Conservation (phyloP, 805 yeast genomes). For the Hanseniaspora guilliermondii region DNA sequence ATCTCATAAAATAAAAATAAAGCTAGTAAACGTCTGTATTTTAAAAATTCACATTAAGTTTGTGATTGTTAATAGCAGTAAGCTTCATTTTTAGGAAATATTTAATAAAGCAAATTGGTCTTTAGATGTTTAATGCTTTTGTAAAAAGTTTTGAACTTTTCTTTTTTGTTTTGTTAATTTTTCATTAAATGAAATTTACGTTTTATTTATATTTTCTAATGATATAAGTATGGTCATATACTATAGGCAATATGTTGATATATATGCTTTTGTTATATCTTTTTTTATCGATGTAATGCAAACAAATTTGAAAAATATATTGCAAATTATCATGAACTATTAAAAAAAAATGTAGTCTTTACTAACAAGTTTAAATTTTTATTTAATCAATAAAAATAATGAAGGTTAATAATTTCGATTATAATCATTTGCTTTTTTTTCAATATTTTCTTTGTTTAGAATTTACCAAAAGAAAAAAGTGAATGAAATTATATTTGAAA, state of each 20-base stretch:
- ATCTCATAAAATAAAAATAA: not conserved
- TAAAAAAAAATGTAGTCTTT: not conserved
- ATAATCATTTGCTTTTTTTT: not conserved
- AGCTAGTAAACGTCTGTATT: conserved; percentile 19
- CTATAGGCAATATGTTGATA: not conserved
- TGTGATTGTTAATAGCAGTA: conserved; percentile 33
- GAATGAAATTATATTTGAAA: not conserved
- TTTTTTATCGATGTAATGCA: not conserved
- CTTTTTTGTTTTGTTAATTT: not conserved
- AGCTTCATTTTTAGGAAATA: conserved; percentile 17
- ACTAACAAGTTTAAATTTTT: not conserved
- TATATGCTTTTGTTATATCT: not conserved
- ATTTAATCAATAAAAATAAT: not conserved
- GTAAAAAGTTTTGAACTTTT: not conserved
- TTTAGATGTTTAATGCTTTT: too few species aligned
- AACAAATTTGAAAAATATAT: not conserved
- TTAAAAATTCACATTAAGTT: conserved; percentile 23
- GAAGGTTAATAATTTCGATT: not conserved
- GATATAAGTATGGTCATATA: not conserved
- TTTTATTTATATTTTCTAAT: not conserved
- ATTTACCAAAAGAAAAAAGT: not conserved
- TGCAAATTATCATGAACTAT: not conserved
- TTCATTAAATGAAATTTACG: not conserved
- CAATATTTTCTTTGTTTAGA: not conserved
- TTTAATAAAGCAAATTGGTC: too few species aligned